Evolutionary conservation across 163 green algal genomes (phyloP).

Genomic region (Smithsoniella earleae): DNA sequence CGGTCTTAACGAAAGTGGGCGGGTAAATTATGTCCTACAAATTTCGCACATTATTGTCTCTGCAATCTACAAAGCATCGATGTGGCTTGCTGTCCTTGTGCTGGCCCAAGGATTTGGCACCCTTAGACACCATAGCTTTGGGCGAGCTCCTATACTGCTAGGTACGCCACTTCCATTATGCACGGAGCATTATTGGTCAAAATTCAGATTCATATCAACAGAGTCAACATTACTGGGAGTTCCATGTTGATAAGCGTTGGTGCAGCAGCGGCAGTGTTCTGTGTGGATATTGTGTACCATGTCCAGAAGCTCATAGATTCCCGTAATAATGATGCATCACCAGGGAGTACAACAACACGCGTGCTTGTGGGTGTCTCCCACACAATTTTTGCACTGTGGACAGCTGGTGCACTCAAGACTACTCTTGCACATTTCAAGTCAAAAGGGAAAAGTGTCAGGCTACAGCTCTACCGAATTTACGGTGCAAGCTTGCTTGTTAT

Average conservation of each 20-base stretch:
- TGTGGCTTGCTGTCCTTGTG: not conserved
- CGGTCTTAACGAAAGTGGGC: slow-evolving; percentile 59
- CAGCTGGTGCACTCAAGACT: not conserved
- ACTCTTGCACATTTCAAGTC: not conserved
- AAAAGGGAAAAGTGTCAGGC: not conserved
- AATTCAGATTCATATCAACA: too few relatives aligned
- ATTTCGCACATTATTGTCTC: not conserved
- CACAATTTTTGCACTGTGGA: not conserved
- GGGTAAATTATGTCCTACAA: slow-evolving; percentile 32
- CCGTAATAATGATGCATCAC: not conserved
- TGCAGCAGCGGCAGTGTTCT: too few relatives aligned
- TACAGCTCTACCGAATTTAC: not conserved
- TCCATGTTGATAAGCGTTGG: too few relatives aligned
- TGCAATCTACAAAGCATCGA: not conserved
- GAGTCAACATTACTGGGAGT: too few relatives aligned
- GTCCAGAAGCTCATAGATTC: not conserved
- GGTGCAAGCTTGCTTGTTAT: not conserved
- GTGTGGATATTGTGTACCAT: not conserved
- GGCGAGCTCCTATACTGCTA: not conserved
- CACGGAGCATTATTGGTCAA: too few relatives aligned
- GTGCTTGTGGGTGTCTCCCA: not conserved
- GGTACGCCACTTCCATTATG: not conserved
- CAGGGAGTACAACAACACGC: not conserved
- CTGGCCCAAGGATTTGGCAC: not conserved
- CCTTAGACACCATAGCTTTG: not conserved